Percentiles rank a stretch among this genome's conserved stretches.
phyloP scores from a whole-genome alignment of 2,329 filamentous ascomycete genomes.

The Purpureocillium takamizusanense region DNA sequence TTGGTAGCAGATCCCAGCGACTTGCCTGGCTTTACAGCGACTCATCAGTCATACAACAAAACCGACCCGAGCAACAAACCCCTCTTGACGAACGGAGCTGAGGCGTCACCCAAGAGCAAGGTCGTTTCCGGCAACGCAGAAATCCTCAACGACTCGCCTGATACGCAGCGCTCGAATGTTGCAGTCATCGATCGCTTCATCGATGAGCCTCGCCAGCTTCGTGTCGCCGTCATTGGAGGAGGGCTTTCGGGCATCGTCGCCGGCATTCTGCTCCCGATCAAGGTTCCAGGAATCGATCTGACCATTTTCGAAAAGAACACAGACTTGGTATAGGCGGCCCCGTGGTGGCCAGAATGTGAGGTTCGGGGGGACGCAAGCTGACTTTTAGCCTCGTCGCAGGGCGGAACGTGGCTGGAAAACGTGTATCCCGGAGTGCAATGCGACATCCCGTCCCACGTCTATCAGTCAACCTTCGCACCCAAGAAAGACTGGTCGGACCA shows the following conservation, averaged over 20 bases:
- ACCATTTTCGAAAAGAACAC: conserved; percentile 60
- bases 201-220: conserved; percentile 23
- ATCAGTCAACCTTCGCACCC: conserved; percentile 58
- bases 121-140: too few relatives aligned
- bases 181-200: conserved; percentile 24
- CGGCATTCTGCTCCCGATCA: conserved; percentile 56
- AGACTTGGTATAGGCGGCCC: conserved; percentile 42
- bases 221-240: conserved; percentile 27
- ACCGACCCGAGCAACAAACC: too few relatives aligned
- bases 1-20: too few relatives aligned
- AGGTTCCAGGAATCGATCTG: conserved; percentile 58
- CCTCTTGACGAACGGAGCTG: too few relatives aligned
- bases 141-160: too few relatives aligned
- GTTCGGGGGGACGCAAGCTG: too few relatives aligned
- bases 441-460: conserved; percentile 61
- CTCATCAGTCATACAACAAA: too few relatives aligned
- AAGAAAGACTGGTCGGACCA: conserved; percentile 62
- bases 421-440: conserved; percentile 58
- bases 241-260: conserved; percentile 35
- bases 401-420: conserved; percentile 46
- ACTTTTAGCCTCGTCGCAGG: conserved; percentile 17
- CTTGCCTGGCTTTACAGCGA: too few relatives aligned
- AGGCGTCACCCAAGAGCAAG: too few relatives aligned
- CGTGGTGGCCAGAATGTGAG: too few relatives aligned
- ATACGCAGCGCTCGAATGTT: too few relatives aligned